Evolutionary conservation across 768 basidiomycete species (phyloP), one percentile per base, ranked within the genome.

Genomic region (Solioccasus polychromus): DNA sequence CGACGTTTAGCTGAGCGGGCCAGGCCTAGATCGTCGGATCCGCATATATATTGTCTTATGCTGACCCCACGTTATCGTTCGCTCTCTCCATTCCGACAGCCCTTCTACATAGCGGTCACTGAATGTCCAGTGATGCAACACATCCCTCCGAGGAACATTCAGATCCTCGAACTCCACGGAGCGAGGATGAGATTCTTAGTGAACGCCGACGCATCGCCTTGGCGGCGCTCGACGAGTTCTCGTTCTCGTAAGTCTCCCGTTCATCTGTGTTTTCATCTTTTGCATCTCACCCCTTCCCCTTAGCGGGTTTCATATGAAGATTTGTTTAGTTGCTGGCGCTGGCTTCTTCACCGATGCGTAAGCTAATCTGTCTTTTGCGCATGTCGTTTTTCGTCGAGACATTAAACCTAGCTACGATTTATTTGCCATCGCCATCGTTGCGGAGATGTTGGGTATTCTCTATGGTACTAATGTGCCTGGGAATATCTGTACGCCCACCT

Each of bases 281-380:
- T 14, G 17, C 48, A 24, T 28, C 3, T 25, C 20, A 15, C 35
- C 26, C 42, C 29, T 15, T 15, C 8, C 42, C 36, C 25, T 9
- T 44, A 85, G 85, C 9, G 83, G 81, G 78, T 91, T 90, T 71
- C 90, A 92, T 58, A 78, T 82, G 50, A 90, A 88, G 64, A 79
- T 82, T 47, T 78, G 76, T 59, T 51, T 78, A 44, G 76, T 76
- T 2, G 63, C 87, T 5, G 88, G 90, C 58, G 84, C 84, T 7
- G 90, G 90, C 24, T 92, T 92, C 77, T 92, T 91, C 75, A 89
- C 90, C 29, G 89, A 88, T 70, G 80, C 82, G 77, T 80, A 58
- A 55, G 75, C 69, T 2, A 15, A 37, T 12, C 29, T 41, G 8
- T 20, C 17, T 10, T 18, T 8, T 10, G 29, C 12, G 18, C n/a